phyloP scores from a whole-genome alignment of 75 land plant species.

The Sequoia sempervirens region DNA sequence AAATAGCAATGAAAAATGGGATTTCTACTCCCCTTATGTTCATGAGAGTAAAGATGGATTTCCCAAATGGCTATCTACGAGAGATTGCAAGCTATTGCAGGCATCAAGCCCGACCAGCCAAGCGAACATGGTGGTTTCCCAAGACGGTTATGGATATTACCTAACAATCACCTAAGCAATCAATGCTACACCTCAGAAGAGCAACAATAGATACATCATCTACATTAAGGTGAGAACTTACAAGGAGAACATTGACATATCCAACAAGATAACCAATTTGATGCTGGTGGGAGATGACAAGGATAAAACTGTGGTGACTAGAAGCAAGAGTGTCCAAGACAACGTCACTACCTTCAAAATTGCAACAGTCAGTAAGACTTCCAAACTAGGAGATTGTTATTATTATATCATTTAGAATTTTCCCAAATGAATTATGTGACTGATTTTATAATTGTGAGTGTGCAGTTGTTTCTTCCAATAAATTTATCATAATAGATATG shows the following conservation, averaged over 20 bases:
- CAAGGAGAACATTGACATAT: constrained; percentile 15
- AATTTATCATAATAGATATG: constrained; percentile 14
- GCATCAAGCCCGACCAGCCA: background rate
- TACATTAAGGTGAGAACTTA: constrained; percentile 20
- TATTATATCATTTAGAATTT: too few species aligned
- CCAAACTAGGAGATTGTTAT: too few species aligned
- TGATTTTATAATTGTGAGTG: background rate
- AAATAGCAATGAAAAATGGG: background rate
- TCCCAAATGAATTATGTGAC: background rate
- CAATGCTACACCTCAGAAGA: background rate
- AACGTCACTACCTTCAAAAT: constrained; percentile 21
- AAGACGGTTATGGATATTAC: constrained; percentile 28
- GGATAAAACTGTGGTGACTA: constrained; percentile 17
- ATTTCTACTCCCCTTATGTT: background rate
- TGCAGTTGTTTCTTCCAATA: constrained; percentile 1
- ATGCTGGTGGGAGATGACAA: constrained; percentile 24
- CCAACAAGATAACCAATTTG: constrained; percentile 3
- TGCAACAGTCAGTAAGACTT: constrained; percentile 16
- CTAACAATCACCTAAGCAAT: background rate
- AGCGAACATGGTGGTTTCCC: constrained; percentile 25
- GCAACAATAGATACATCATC: background rate
- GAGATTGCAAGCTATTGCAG: constrained; percentile 5
- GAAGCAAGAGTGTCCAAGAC: constrained; percentile 11
- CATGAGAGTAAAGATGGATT: background rate
- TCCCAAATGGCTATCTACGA: constrained; percentile 2